Percentiles rank a stretch among this genome's conserved stretches.
Evolutionary conservation across 768 basidiomycete genomes (phyloP).

Genomic region (Sarcodon aspratus): DNA sequence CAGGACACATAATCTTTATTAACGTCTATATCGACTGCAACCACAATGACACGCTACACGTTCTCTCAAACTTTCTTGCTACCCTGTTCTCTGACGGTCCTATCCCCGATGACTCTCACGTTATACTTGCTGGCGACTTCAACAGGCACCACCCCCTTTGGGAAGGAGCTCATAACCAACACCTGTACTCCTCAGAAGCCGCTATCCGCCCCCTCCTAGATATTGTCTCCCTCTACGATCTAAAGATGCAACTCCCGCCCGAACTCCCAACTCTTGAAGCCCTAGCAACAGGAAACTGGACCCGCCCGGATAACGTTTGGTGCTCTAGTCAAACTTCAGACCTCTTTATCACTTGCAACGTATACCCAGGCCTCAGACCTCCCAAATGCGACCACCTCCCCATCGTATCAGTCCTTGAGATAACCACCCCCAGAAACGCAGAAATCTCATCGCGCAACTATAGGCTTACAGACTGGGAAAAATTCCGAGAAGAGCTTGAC

Average conservation of each 20-base stretch:
- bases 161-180: constrained; percentile 21
- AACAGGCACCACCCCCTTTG: constrained; percentile 28
- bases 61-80: no score
- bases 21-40: no score
- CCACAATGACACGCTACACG: no score
- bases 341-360: constrained; percentile 17
- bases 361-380: constrained; percentile 6
- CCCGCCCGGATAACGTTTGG: constrained; percentile 34
- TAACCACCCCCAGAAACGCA: constrained; percentile 2
- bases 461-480: constrained; percentile 17
- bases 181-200: no score
- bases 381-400: constrained; percentile 29
- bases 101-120: no score
- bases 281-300: constrained; percentile 18
- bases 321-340: constrained; percentile 9
- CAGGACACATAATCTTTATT: background rate
- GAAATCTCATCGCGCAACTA: constrained; percentile 13
- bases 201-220: constrained; percentile 23
- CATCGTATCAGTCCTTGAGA: constrained; percentile 18
- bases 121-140: constrained; percentile 25
- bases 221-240: constrained; percentile 10
- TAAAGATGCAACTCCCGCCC: constrained; percentile 24
- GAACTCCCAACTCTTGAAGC: constrained; percentile 23
- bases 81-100: no score
- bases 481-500: constrained; percentile 14